A percentile compares a stretch with the other conserved stretches of the same genome.
Evolutionary conservation across 148 eudicot species (phyloP).

Genomic region (Euryodendron excelsum): DNA sequence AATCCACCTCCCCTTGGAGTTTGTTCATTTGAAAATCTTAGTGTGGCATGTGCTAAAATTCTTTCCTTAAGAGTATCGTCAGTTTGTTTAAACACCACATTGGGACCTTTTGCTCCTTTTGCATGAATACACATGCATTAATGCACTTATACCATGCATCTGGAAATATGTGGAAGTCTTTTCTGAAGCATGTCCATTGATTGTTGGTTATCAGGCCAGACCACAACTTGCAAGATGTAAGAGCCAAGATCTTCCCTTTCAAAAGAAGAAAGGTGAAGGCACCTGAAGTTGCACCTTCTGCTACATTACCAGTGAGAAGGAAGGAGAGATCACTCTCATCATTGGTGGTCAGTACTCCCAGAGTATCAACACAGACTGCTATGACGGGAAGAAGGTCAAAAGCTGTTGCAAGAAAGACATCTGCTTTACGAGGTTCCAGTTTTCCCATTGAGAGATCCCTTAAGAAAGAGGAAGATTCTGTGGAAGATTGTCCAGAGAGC

Average conservation of each 20-base stretch:
- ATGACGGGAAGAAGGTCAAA: constrained; percentile 81
- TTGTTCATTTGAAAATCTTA: neutral
- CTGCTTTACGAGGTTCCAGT: constrained; percentile 49
- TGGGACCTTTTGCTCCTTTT: too few species aligned
- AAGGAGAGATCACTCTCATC: constrained; percentile 96
- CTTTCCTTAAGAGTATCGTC: neutral
- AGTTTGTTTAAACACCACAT: neutral
- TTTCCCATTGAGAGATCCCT: constrained; percentile 56
- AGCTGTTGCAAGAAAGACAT: constrained; percentile 58
- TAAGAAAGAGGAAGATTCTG: constrained; percentile 64
- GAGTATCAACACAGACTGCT: constrained; percentile 65
- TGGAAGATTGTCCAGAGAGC: constrained; percentile 53
- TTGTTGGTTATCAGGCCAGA: constrained; percentile 65
- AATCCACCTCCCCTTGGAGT: neutral
- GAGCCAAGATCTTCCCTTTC: constrained; percentile 76
- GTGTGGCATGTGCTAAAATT: neutral
- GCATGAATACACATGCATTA: too few species aligned
- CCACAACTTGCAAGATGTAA: constrained; percentile 88
- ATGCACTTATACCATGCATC: neutral
- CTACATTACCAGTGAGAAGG: constrained; percentile 66
- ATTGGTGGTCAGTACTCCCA: constrained; percentile 77
- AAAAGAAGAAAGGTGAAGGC: constrained; percentile 62
- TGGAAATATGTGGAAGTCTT: neutral
- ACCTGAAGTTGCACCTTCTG: constrained; percentile 56
- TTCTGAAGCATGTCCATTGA: neutral